These are phyloP conservation scores for Ceratocystis cubensis DNA, from an alignment of 2,329 filamentous ascomycete species.

Conservation along the genomic window DNA sequence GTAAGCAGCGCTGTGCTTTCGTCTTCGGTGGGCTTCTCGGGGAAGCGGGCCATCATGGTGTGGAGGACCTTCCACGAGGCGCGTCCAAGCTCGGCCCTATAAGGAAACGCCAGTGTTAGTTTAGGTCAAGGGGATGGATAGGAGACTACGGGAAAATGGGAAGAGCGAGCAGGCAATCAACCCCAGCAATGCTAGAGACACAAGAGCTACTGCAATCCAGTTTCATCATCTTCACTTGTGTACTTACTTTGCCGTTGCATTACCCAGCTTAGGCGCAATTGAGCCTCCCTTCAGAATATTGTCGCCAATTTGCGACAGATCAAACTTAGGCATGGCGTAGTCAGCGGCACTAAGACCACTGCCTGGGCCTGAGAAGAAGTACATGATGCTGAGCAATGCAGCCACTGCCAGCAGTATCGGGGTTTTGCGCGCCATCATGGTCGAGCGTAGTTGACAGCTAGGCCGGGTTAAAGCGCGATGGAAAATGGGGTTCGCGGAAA, in stretches of 20 bases:
- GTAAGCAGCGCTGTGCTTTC: conserved; percentile 51
- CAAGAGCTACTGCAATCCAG: not conserved
- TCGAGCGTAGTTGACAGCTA: not conserved
- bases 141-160: not conserved
- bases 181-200: not conserved
- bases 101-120: not conserved
- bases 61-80: conserved; percentile 59
- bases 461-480: not conserved
- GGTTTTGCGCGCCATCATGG: conserved; percentile 41
- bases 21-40: conserved; percentile 49
- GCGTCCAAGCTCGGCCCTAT: conserved; percentile 51
- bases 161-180: not conserved
- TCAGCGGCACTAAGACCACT: conserved; percentile 17
- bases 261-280: conserved; percentile 70
- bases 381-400: conserved; percentile 45
- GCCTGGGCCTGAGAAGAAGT: conserved; percentile 41
- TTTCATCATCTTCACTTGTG: not conserved
- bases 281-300: conserved; percentile 51
- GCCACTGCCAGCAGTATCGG: conserved; percentile 43
- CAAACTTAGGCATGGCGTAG: conserved; percentile 25
- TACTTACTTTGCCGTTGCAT: conserved; percentile 62
- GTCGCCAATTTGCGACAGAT: conserved; percentile 34
- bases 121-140: conserved; percentile 8
- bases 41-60: conserved; percentile 58
- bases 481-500: not conserved